Evolutionary conservation across 306 rosid species (phyloP), one percentile per base, ranked within the genome.

Genomic region (Erythrophleum fordii): DNA sequence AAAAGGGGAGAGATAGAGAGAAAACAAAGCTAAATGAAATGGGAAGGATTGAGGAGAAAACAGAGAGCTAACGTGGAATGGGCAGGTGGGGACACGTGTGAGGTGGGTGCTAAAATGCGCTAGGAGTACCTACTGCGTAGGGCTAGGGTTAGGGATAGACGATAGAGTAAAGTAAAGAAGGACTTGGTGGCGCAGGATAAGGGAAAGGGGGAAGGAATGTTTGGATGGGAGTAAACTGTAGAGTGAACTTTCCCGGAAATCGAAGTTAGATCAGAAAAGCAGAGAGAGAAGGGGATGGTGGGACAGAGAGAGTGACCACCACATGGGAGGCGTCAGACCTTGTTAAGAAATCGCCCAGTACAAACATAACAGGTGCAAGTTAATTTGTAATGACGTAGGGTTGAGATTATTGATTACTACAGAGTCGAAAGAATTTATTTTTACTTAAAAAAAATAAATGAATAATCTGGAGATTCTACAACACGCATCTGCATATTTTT

Each of bases 271-370:
- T 82, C 58, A 59, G 53, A 62, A 55, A 60, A 70, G 51, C 9
- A 48, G 56, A 42, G 48, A 34, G 58, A 69, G 70, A 4, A 55
- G 72, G 1, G 71, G 51, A 55, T 6, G 41, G 85, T 88, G 93
- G 92, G 90, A 75, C 88, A 83, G 71, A 66, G 52, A 77, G 83
- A 72, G 79, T 58, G 93, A 84, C 86, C 88, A 83, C 81, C 98
- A 93, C 99, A 93, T 91, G 97, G 85, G 83, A 76, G 44, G 67
- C 87, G 94, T 90, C 94, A 88, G 97, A 85, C 76, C 89, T 87
- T 88, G 94, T 77, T 71, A 56, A 46, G 84, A 65, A 76, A 56
- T 42, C 42, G 78, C 78, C 60, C 49, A 52, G 35, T n/a, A 2
- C 34, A 25, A 70, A 66, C 52, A 31, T 58, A 52, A 69, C 72